Base-by-base conservation (phyloP, 106 monocot genomes). In the Iris macrosiphon region DNA sequence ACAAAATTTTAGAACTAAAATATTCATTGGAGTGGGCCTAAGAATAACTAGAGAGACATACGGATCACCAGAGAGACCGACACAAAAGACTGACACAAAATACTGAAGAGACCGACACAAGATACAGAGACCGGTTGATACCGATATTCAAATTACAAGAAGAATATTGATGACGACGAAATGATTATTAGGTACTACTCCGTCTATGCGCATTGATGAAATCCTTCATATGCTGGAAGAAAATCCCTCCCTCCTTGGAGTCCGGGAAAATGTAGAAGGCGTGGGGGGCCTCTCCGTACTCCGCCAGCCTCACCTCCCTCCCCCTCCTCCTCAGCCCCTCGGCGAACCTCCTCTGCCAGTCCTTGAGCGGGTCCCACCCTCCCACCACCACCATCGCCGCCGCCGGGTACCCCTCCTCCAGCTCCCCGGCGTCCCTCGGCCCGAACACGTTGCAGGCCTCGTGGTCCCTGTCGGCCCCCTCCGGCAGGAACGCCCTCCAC, bases 251-350 rank as follows among this genome's bases (percentile, higher is more conserved):
- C 16, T 79, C 64, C 55, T 34, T 24, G 18, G 61, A 39, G 5
- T 53, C 79, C 1, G 79, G 64, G 26, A 79, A 74, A 24, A 70
- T 29, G 38, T 79, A 79, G 46, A 79, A 79, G 19, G 74, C 74
- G 30, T 79, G 79, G 29, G 74, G 60, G 3, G 64, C 69, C 9
- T 69, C 50, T 21, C 70, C 69, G 32, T 60, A 79, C 64, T 79
- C 79, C 34, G 69, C 31, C 60, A 74, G 13, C 44, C 23, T 35
- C 33, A 34, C 70, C 42, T 42, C 55, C 69, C 49, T 64, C 27
- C 79, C 79, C 28, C 23, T 64, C 46, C 2, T 55, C 41, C 42
- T 64, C 23, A 79, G 18, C 26, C 42, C n/a, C 40, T 74, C 65
- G 40, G 33, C 60, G 38, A 74, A 79, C 59, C 65, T 30, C 47